Conservation (phyloP, 129 eudicot species). For the Artemisia argyi region DNA sequence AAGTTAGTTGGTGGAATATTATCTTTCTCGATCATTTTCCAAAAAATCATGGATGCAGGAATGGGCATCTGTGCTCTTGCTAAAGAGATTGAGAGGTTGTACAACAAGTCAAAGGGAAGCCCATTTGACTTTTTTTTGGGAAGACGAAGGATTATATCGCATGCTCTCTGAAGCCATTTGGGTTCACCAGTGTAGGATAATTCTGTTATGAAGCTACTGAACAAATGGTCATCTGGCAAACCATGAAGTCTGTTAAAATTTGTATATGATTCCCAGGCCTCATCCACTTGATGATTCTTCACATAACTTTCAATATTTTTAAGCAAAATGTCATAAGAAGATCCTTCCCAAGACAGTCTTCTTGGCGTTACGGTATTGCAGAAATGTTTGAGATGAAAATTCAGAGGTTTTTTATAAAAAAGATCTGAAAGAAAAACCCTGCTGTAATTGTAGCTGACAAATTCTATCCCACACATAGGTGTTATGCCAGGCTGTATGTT, state of each 20-base stretch:
- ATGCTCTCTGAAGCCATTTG: conserved; percentile 59
- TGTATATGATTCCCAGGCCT: conserved; percentile 63
- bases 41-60: conserved; percentile 54
- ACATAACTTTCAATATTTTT: conserved; percentile 54
- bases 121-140: conserved; percentile 45
- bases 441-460: conserved; percentile 1
- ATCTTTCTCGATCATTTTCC: conserved; percentile 59
- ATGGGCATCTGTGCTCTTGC: conserved; percentile 78
- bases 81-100: conserved; percentile 59
- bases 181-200: conserved; percentile 63
- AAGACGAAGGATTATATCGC: conserved; percentile 43
- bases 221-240: conserved; percentile 41
- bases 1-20: conserved; percentile 46
- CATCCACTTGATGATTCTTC: conserved; percentile 50
- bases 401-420: neutral
- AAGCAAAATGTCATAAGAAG: conserved; percentile 39
- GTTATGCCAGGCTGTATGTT: conserved; percentile 5
- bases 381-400: conserved; percentile 18
- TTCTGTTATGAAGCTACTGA: conserved; percentile 49
- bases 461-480: conserved; percentile 22
- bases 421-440: conserved; percentile 10
- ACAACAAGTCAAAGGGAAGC: conserved; percentile 42
- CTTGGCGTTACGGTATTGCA: conserved; percentile 22
- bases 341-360: conserved; percentile 40
- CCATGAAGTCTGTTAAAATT: conserved; percentile 63